Conservation (phyloP, 192 early-diverging fungal species). For the Podila horticola region DNA sequence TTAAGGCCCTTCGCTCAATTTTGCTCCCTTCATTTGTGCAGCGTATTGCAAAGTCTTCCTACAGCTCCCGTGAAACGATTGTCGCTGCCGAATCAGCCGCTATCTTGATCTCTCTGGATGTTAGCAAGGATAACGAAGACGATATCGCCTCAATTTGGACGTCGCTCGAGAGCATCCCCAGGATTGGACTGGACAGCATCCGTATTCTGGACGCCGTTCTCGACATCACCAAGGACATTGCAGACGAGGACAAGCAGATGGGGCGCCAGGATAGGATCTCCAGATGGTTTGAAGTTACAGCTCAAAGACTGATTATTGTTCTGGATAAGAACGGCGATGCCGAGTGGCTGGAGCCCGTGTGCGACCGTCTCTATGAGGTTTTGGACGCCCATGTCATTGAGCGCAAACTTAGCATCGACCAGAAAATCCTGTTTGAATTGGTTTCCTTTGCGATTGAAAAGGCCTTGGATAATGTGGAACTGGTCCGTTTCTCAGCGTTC, state of each 20-base stretch:
- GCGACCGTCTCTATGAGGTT: conserved; percentile 29
- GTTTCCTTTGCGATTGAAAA: conserved; percentile 51
- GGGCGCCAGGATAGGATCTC: conserved; percentile 32
- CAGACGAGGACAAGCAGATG: conserved; percentile 2
- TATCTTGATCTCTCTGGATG: conserved; percentile 28
- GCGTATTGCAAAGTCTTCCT: conserved; percentile 8
- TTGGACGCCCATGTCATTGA: conserved; percentile 38
- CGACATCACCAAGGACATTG: conserved; percentile 13
- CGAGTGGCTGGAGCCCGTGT: conserved; percentile 42
- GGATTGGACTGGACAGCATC: conserved; percentile 30
- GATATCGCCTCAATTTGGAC: conserved; percentile 23
- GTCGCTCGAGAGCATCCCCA: conserved; percentile 25
- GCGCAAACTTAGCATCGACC: conserved; percentile 38
- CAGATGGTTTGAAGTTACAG: conserved; percentile 34
- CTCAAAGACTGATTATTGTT: conserved; percentile 22
- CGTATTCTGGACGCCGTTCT: conserved; percentile 19
- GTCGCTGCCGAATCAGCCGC: conserved; percentile 18
- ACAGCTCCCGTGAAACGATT: conserved; percentile 7
- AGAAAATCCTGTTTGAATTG: conserved; percentile 43
- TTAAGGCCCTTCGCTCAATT: conserved; percentile 12
- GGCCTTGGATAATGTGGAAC: conserved; percentile 45
- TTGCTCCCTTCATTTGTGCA: conserved; percentile 21
- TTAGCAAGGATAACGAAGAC: conserved; percentile 9
- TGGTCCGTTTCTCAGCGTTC: conserved; percentile 51
- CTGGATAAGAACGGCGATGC: conserved; percentile 38